Evolutionary conservation across 1,284 basidiomycete species (phyloP).

Genomic region (Leccinum solheimii): DNA sequence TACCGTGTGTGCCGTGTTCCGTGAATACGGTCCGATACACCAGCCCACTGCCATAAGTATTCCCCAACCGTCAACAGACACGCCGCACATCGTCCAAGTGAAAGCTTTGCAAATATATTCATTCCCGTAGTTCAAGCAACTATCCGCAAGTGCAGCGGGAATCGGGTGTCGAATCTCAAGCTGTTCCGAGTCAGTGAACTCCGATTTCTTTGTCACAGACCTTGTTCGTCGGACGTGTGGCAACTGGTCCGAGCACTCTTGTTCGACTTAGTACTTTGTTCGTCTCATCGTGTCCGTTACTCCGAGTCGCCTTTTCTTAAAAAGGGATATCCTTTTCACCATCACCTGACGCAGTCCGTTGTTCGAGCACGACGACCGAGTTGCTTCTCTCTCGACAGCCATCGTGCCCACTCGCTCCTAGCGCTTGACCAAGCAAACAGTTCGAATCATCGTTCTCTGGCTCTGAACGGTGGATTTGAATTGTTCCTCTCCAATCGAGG

Average conservation of each 20-base stretch:
- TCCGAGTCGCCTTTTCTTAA: background rate
- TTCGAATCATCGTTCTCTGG: background rate
- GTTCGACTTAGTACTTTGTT: background rate
- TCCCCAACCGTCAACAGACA: background rate
- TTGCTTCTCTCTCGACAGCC: background rate
- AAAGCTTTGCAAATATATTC: too few relatives aligned
- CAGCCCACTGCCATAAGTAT: too few relatives aligned
- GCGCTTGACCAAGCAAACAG: background rate
- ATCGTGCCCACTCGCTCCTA: background rate
- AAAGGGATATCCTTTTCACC: too few relatives aligned
- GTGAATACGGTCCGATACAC: background rate
- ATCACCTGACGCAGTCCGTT: background rate
- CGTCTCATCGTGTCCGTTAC: too few relatives aligned
- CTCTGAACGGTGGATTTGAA: background rate
- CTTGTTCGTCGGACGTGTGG: background rate
- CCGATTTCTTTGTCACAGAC: background rate
- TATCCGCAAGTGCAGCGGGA: too few relatives aligned
- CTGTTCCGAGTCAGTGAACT: too few relatives aligned
- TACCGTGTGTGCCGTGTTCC: background rate
- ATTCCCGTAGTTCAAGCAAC: too few relatives aligned
- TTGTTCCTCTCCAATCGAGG: conserved; percentile 27
- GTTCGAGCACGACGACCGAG: background rate
- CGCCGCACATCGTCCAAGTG: background rate
- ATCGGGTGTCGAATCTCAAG: too few relatives aligned
- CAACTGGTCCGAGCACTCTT: background rate